Evolutionary conservation across 2,329 filamentous ascomycete species (phyloP).

Genomic region (Aspergillus hortae): DNA sequence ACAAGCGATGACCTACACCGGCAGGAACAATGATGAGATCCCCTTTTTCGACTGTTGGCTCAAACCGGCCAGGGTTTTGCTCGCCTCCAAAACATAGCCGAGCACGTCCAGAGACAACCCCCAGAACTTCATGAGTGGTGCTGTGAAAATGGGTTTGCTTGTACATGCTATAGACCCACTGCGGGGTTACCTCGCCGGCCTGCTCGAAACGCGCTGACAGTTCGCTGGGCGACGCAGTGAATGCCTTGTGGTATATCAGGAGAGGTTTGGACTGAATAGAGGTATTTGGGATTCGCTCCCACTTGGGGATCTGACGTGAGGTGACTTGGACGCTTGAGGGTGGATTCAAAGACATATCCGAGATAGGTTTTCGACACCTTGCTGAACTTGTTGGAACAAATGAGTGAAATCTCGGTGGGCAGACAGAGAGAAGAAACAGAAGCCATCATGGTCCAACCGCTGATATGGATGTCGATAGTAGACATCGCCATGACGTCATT

Average conservation of each 20-base stretch:
- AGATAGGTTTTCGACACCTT: not conserved
- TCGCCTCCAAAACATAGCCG: conserved; percentile 65
- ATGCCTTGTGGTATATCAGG: conserved; percentile 62
- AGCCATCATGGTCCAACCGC: not conserved
- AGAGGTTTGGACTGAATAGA: conserved; percentile 61
- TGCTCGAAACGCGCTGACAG: conserved; percentile 56
- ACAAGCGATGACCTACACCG: conserved; percentile 61
- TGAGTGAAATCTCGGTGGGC: not conserved
- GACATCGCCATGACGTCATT: conserved; percentile 3
- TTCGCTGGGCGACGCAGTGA: conserved; percentile 46
- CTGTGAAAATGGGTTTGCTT: conserved; percentile 63
- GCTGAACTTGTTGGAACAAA: too few species aligned
- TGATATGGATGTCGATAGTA: not conserved
- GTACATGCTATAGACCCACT: conserved; percentile 71
- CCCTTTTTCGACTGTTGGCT: conserved; percentile 54
- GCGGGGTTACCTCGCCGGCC: conserved; percentile 56
- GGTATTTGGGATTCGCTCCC: conserved; percentile 60
- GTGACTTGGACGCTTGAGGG: conserved; percentile 55
- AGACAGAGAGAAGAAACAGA: not conserved
- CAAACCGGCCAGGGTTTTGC: conserved; percentile 55
- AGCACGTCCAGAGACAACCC: conserved; percentile 56
- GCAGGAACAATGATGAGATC: conserved; percentile 65
- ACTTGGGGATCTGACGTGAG: conserved; percentile 56
- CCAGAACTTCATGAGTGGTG: conserved; percentile 65
- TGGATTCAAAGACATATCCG: conserved; percentile 37